phyloP scores from a whole-genome alignment of 306 rosid genomes.

The Pyrus bretschneideri region DNA sequence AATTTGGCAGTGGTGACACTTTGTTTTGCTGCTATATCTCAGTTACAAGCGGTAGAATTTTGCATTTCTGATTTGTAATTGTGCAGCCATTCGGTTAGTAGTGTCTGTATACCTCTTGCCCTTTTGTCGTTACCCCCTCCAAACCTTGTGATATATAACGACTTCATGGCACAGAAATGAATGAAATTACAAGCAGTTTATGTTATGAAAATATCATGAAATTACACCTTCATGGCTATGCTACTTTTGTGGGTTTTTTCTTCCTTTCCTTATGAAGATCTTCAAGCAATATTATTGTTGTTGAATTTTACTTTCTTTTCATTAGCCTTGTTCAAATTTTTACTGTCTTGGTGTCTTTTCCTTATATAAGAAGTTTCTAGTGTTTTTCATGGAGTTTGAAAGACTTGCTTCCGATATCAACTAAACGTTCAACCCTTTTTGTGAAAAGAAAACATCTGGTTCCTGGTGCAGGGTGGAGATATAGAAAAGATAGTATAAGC shows the following conservation, averaged over 20 bases:
- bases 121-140: neutral
- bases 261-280: neutral
- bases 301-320: neutral
- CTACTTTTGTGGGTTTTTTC: neutral
- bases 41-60: neutral
- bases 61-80: neutral
- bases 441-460: neutral
- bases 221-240: neutral
- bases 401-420: neutral
- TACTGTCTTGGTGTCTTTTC: neutral
- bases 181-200: neutral
- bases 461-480: conserved; percentile 25
- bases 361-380: neutral
- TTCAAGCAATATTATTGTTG: neutral
- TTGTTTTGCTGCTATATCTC: neutral
- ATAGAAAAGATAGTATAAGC: neutral
- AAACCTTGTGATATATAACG: neutral
- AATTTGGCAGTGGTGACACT: neutral
- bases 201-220: neutral
- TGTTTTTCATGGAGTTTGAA: neutral
- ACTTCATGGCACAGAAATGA: neutral
- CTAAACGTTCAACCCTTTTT: neutral
- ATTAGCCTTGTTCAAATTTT: neutral
- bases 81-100: neutral
- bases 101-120: neutral